Percentiles rank a stretch among this genome's conserved stretches.
phyloP scores from a whole-genome alignment of 495 filamentous ascomycete species.

The Trichoderma asperelloides region DNA sequence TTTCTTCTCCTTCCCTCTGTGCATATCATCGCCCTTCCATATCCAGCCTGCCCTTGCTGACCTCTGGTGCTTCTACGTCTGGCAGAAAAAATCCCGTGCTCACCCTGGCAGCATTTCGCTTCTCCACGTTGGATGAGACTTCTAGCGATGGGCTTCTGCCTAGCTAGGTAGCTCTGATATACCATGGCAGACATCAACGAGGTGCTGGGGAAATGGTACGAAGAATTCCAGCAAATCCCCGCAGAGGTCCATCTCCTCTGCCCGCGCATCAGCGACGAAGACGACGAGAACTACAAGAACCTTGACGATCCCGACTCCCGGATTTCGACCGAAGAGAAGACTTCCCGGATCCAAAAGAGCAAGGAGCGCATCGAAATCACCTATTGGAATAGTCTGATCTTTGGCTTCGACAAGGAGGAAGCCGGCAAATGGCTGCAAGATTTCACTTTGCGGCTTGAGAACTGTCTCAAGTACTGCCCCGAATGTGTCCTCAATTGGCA shows the following conservation, averaged over 20 bases:
- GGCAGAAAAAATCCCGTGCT: conserved; percentile 5
- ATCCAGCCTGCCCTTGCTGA: too few relatives aligned
- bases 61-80: background rate
- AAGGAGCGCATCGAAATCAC: conserved; percentile 44
- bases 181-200: conserved; percentile 20
- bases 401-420: conserved; percentile 56
- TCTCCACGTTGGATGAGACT: background rate
- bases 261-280: conserved; percentile 32
- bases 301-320: conserved; percentile 27
- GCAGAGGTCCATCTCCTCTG: conserved; percentile 31
- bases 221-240: conserved; percentile 19
- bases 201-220: conserved; percentile 20
- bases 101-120: background rate
- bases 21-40: background rate
- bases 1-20: background rate
- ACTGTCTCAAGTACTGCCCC: conserved; percentile 58
- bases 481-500: conserved; percentile 76
- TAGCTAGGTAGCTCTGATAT: conserved; percentile 8
- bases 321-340: conserved; percentile 27
- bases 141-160: background rate
- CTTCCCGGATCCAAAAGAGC: conserved; percentile 37
- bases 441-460: conserved; percentile 40
- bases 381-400: conserved; percentile 55
- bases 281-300: conserved; percentile 46
- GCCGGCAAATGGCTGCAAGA: conserved; percentile 50